These are phyloP conservation scores for Crucihimalaya himalaica DNA, from an alignment of 345 rosid species.

Conservation along the genomic window DNA sequence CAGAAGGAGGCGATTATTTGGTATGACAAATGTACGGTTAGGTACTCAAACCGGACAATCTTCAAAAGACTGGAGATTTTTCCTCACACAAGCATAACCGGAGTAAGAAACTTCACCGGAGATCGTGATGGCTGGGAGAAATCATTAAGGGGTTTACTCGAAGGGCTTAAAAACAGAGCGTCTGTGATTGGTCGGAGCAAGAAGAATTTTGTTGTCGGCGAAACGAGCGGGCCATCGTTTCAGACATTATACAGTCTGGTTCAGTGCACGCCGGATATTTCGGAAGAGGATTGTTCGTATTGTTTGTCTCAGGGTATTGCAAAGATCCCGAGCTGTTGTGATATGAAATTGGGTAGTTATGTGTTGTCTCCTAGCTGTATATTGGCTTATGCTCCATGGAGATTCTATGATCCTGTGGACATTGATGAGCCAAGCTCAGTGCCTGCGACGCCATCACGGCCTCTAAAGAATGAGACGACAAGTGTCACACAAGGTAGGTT, in stretches of 20 bases:
- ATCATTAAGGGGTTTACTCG: constrained; percentile 28
- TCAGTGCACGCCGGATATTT: constrained; percentile 65
- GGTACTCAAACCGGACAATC: constrained; percentile 49
- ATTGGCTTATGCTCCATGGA: constrained; percentile 37
- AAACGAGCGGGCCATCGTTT: constrained; percentile 18
- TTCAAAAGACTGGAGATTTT: constrained; percentile 23
- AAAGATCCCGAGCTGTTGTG: constrained; percentile 37
- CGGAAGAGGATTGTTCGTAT: constrained; percentile 38
- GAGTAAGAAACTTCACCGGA: constrained; percentile 33
- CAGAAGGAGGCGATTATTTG: constrained; percentile 43
- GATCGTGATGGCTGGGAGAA: constrained; percentile 32
- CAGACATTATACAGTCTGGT: constrained; percentile 38
- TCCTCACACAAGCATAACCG: constrained; percentile 20
- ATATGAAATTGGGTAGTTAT: constrained; percentile 41
- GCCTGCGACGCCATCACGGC: constrained; percentile 17
- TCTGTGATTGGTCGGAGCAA: constrained; percentile 17
- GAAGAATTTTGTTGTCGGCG: constrained; percentile 36
- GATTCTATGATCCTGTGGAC: constrained; percentile 36
- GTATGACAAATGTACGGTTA: constrained; percentile 49
- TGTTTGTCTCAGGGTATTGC: constrained; percentile 39
- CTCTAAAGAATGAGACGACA: constrained; percentile 18
- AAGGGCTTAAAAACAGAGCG: constrained; percentile 32
- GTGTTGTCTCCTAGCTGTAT: constrained; percentile 45
- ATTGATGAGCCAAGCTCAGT: constrained; percentile 27
- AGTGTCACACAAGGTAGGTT: constrained; percentile 28